These are phyloP conservation scores for Suhomyces coccinellae DNA, from an alignment of 1,139 yeast genomes.

Conservation along the genomic window DNA sequence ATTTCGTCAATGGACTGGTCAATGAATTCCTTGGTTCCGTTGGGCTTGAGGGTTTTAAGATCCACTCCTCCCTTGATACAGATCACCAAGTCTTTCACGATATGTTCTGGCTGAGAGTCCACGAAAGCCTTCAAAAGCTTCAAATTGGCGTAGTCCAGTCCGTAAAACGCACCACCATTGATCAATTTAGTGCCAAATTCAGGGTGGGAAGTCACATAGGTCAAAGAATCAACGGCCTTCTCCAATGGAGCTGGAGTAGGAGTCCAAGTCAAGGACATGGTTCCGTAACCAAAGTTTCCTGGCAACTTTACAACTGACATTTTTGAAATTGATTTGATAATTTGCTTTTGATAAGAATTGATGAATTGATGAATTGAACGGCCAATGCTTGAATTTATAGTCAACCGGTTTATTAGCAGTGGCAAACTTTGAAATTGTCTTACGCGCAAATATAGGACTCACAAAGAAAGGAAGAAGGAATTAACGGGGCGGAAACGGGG, in stretches of 20 bases:
- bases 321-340: background rate
- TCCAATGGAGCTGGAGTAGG: slow-evolving; percentile 46
- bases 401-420: too few species aligned
- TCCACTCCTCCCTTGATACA: slow-evolving; percentile 68
- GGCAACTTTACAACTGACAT: slow-evolving; percentile 20
- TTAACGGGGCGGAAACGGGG: too few species aligned
- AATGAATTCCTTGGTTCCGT: slow-evolving; percentile 50
- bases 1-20: slow-evolving; percentile 52
- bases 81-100: slow-evolving; percentile 48
- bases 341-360: background rate
- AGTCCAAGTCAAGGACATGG: slow-evolving; percentile 64
- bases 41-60: slow-evolving; percentile 38
- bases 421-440: too few species aligned
- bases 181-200: slow-evolving; percentile 56
- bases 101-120: slow-evolving; percentile 50
- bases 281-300: slow-evolving; percentile 54
- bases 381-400: too few species aligned
- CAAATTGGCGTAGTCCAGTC: slow-evolving; percentile 49
- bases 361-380: background rate
- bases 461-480: too few species aligned
- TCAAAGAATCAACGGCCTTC: slow-evolving; percentile 47
- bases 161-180: slow-evolving; percentile 82
- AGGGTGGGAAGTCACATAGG: slow-evolving; percentile 38
- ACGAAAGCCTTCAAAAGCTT: slow-evolving; percentile 58
- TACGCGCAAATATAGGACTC: too few species aligned